Evolutionary conservation across 768 basidiomycete genomes (phyloP), one percentile per base, ranked within the genome.

Genomic region (Amyloporia xantha): DNA sequence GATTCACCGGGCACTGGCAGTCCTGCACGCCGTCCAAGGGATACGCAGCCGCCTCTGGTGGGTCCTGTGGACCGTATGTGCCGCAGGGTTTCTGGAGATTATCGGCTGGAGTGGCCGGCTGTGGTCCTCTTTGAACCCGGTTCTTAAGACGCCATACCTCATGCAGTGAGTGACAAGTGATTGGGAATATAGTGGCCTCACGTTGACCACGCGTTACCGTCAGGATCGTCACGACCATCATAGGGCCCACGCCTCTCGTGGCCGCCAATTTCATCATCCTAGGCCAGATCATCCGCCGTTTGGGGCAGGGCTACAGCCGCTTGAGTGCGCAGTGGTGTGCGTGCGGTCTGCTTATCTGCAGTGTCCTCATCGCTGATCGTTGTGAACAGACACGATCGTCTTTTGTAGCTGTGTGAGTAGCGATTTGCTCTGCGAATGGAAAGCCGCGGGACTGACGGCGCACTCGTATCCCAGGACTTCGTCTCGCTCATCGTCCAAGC

Each of bases 221-320:
- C 11, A 43, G 79, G 59, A 75, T 79, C 17, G 64, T 65, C 6
- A 64, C 65, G 10, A 75, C 77, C 1, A 80, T 84, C 55, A 63
- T 82, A 30, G 73, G 71, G 1, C 81, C 81, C 1, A 77, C 78
- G 0, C 78, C 78, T 20, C 62, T 81, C 39, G 63, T 78, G 15
- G 81, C 81, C 1, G 78, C 79, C 9, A 78, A 76, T 54, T 85
- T 84, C 59, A 68, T 80, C 33, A 72, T 81, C 23, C 67, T 84
- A 11, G 77, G 79, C 1, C 59, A 62, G 20, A 66, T 81, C 41
- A 75, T 79, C 40, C 57, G 54, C 20, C 54, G 57, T 5, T 62
- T 80, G 15, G 77, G 76, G 1, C 41, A 67, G 5, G 56, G 65
- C 37, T 78, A 79, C 61, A 76, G 75, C 51, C 65, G 78, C 0